Conservation (phyloP, 108 stramenopile genomes). For the Nitzschia sp. region DNA sequence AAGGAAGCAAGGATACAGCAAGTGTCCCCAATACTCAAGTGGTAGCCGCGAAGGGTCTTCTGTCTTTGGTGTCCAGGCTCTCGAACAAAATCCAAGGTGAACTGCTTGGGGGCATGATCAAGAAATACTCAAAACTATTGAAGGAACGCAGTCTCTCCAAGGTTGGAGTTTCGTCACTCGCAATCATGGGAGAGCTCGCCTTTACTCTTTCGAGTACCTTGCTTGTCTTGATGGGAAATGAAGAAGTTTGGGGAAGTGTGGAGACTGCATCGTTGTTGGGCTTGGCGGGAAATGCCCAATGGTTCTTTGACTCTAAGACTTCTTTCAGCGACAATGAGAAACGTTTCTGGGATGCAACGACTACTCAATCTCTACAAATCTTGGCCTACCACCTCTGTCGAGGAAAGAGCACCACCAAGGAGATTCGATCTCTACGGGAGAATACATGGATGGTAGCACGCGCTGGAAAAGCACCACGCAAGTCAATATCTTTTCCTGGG, state of each 20-base stretch:
- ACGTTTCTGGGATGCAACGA: conserved; percentile 59
- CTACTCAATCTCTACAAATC: conserved; percentile 52
- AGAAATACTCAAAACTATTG: conserved; percentile 37
- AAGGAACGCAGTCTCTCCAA: conserved; percentile 34
- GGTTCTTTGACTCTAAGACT: conserved; percentile 54
- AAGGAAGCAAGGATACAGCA: neutral
- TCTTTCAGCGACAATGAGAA: conserved; percentile 25
- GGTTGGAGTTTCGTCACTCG: conserved; percentile 11
- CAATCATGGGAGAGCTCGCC: conserved; percentile 41
- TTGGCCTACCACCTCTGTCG: conserved; percentile 33
- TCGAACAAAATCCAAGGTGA: conserved; percentile 27
- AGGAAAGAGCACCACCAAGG: conserved; percentile 7
- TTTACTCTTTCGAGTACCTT: conserved; percentile 49
- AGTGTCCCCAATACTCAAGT: conserved; percentile 22
- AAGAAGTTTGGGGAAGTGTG: conserved; percentile 20
- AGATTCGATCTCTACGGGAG: conserved; percentile 13
- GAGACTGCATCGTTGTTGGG: conserved; percentile 19
- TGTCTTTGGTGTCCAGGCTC: conserved; percentile 43
- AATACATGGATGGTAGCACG: conserved; percentile 54
- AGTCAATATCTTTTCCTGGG: conserved; percentile 40
- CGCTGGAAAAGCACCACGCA: conserved; percentile 60
- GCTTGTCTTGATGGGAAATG: conserved; percentile 42
- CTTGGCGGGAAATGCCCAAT: conserved; percentile 42
- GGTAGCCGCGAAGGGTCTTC: conserved; percentile 47
- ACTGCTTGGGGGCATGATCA: conserved; percentile 19